Evolutionary conservation across 305 asterid species (phyloP), one percentile per base, ranked within the genome.

Genomic region (Solanum hybrid): DNA sequence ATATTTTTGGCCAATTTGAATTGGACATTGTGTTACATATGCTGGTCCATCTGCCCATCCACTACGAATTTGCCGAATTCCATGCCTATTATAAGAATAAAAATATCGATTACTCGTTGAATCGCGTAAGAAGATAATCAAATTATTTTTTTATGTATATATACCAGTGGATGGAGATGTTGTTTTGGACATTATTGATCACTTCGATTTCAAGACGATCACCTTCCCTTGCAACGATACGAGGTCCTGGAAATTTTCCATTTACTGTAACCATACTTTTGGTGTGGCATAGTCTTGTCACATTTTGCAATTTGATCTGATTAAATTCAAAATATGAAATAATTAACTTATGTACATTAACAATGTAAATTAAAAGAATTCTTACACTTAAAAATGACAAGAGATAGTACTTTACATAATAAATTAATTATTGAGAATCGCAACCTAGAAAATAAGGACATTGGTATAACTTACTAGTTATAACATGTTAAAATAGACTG

Each of bases 1-100:
- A 85, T 95, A 95, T 85, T 93, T 94, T 31, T 94, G 95, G 1
- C 95, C 94, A 14, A 92, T 93, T 89, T 94, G 96, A 2, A 95
- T 93, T 0, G 97, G 97, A 81, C 96, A 95, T 88, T 95, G 97
- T 3, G 96, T 93, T 19, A 95, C 64, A 60, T 95, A 95, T 22
- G 97, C 95, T 2, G 96, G 96, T 17, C 95, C 95, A 84, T 95
- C 97, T 0, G 97, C 94, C 96, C 96, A 95, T 45, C 96, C 96
- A 88, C 95, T 95, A 10, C 92, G 92, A 76, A 94, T 93, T 66
- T 93, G 95, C 75, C 95, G 87, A 38, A 94, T 94, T 24, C 97
- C 96, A 72, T 94, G 97, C 97, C 95, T 95, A 90, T 89, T 40
- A n/a, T n/a, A 24, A 17, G 34, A 64, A 64, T 0, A 86, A 64